A percentile compares a stretch with the other conserved stretches of the same genome.
Conservation (phyloP, 768 basidiomycete genomes). For the Austroboletus eburneus region DNA sequence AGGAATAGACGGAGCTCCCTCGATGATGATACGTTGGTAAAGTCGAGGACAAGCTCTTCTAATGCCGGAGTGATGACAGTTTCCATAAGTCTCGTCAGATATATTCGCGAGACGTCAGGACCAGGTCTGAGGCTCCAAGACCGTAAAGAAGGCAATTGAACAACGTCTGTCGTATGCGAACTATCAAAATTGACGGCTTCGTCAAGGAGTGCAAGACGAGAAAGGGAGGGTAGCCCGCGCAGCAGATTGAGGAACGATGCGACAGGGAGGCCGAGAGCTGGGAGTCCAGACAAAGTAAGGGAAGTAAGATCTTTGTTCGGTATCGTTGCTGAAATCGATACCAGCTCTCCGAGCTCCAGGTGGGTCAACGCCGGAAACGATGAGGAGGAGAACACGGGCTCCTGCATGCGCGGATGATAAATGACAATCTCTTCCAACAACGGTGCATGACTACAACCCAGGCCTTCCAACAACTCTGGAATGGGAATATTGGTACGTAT, state of each 20-base stretch:
- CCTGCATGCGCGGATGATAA: conserved; percentile 17
- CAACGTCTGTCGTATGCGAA: conserved; percentile 1
- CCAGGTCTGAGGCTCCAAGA: conserved; percentile 23
- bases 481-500: conserved; percentile 22
- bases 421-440: conserved; percentile 24
- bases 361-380: conserved; percentile 21
- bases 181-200: conserved; percentile 27
- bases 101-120: conserved; percentile 25
- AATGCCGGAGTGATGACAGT: conserved; percentile 22
- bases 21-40: conserved; percentile 19
- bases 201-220: conserved; percentile 21
- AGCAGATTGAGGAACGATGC: conserved; percentile 19
- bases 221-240: conserved; percentile 20
- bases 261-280: conserved; percentile 20
- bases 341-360: conserved; percentile 20
- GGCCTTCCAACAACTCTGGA: conserved; percentile 22
- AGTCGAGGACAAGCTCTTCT: conserved; percentile 24
- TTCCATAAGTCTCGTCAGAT: conserved; percentile 24
- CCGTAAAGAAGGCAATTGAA: conserved; percentile 19
- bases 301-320: conserved; percentile 16
- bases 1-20: conserved; percentile 29
- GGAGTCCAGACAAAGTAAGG: conserved; percentile 23
- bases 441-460: conserved; percentile 21
- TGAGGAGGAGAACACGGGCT: conserved; percentile 13
- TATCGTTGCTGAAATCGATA: conserved; percentile 17